phyloP scores from a whole-genome alignment of 805 yeast species.

The Lachancea sp. region DNA sequence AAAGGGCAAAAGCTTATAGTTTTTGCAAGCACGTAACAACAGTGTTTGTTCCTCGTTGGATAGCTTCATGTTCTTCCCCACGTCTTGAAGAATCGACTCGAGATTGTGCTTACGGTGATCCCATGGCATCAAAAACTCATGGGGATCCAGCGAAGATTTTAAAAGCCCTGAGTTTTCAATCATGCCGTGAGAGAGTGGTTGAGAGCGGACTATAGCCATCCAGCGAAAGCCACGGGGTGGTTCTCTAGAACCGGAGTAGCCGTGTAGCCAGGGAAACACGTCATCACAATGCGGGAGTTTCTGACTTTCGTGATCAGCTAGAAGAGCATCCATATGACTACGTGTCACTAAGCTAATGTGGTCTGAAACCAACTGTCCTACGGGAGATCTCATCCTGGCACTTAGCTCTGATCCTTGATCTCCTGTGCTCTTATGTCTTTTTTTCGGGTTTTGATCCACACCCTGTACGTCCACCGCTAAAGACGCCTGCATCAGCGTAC shows the following conservation, averaged over 20 bases:
- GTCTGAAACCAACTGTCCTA: background rate
- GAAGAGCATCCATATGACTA: slow-evolving; percentile 11
- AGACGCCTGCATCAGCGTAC: background rate
- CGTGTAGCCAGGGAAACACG: slow-evolving; percentile 91
- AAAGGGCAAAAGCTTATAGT: slow-evolving; percentile 36
- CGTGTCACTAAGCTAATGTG: slow-evolving; percentile 3
- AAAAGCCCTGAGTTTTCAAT: slow-evolving; percentile 38
- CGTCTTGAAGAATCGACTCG: slow-evolving; percentile 3
- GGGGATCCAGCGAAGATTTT: slow-evolving; percentile 48
- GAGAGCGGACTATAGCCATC: slow-evolving; percentile 30
- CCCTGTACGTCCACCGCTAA: slow-evolving; percentile 1
- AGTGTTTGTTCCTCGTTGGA: background rate
- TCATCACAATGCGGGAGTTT: slow-evolving; percentile 55
- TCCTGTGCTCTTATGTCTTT: slow-evolving; percentile 1
- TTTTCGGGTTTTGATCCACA: background rate
- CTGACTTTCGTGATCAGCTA: slow-evolving; percentile 11
- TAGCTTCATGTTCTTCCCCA: background rate
- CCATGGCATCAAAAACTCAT: slow-evolving; percentile 48
- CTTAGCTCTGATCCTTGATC: slow-evolving; percentile 1
- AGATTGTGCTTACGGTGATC: slow-evolving; percentile 13
- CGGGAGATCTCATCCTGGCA: background rate
- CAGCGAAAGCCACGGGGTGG: slow-evolving; percentile 18
- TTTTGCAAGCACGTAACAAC: slow-evolving; percentile 18
- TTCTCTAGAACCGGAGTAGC: slow-evolving; percentile 38
- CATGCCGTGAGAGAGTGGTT: slow-evolving; percentile 12